Evolutionary conservation across 2,329 filamentous ascomycete genomes (phyloP).

Genomic region (Fusarium fracticaudum): DNA sequence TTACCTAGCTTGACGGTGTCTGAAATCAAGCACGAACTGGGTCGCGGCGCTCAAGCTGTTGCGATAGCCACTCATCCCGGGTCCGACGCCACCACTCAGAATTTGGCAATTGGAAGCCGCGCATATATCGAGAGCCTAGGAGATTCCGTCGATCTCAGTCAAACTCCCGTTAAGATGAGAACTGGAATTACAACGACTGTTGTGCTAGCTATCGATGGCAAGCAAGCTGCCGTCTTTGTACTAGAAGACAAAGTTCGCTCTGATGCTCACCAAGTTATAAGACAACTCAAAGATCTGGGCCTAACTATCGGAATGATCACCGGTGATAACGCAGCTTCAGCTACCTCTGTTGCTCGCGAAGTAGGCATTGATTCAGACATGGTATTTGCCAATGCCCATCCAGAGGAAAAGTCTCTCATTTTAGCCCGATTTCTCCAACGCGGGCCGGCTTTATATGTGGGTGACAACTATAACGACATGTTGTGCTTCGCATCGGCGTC

Average conservation of each 20-base stretch:
- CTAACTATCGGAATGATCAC: background rate
- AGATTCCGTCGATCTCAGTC: background rate
- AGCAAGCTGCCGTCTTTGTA: background rate
- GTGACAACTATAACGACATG: background rate
- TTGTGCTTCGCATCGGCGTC: background rate
- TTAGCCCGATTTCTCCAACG: background rate
- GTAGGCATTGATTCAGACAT: background rate
- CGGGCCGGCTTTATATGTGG: background rate
- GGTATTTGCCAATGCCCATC: background rate
- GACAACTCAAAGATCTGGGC: fast-evolving
- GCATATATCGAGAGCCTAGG: background rate
- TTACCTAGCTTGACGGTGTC: fast-evolving
- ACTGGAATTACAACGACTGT: background rate
- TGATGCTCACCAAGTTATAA: background rate
- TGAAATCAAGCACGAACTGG: background rate
- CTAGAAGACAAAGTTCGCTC: background rate
- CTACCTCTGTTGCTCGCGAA: background rate
- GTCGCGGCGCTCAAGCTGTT: background rate
- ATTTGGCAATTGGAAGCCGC: background rate
- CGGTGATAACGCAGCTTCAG: background rate
- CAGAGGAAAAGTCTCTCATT: background rate
- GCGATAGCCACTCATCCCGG: background rate
- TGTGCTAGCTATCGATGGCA: background rate
- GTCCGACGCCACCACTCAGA: fast-evolving
- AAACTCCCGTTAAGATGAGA: background rate